Evolutionary conservation across 331 rosid species (phyloP).

Genomic region (Pyrus hybrid): DNA sequence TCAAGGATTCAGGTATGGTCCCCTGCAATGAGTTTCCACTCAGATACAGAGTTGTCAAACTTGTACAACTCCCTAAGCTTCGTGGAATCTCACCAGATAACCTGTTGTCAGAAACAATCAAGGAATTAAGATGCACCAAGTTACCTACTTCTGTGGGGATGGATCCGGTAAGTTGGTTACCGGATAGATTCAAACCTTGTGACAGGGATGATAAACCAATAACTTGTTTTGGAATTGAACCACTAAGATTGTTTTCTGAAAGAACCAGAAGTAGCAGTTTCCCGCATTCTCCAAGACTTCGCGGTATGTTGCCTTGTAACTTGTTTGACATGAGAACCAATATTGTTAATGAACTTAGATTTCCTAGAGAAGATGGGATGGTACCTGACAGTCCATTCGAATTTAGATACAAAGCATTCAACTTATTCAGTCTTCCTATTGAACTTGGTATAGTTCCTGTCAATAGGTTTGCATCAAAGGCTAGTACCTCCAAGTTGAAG

Average conservation of each 20-base stretch:
- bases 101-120: not conserved
- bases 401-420: not conserved
- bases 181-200: not conserved
- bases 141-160: not conserved
- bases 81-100: no score
- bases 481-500: not conserved
- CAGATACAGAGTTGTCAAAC: slow-evolving; percentile 9
- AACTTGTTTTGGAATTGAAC: slow-evolving; percentile 10
- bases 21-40: slow-evolving; percentile 22
- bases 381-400: slow-evolving; percentile 4
- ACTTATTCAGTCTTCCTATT: not conserved
- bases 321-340: not conserved
- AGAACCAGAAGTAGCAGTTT: not conserved
- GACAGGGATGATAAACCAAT: not conserved
- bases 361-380: slow-evolving; percentile 15
- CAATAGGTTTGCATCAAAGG: not conserved
- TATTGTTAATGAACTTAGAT: not conserved
- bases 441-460: not conserved
- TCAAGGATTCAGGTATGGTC: slow-evolving; percentile 13
- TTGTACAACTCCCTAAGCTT: slow-evolving; percentile 7
- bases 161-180: no score
- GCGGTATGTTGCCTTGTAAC: not conserved
- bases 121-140: not conserved
- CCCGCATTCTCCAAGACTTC: not conserved
- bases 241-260: slow-evolving; percentile 15